Evolutionary conservation across 2,329 filamentous ascomycete genomes (phyloP), one percentile per base, ranked within the genome.

Genomic region (Orbilia ellipsospora): DNA sequence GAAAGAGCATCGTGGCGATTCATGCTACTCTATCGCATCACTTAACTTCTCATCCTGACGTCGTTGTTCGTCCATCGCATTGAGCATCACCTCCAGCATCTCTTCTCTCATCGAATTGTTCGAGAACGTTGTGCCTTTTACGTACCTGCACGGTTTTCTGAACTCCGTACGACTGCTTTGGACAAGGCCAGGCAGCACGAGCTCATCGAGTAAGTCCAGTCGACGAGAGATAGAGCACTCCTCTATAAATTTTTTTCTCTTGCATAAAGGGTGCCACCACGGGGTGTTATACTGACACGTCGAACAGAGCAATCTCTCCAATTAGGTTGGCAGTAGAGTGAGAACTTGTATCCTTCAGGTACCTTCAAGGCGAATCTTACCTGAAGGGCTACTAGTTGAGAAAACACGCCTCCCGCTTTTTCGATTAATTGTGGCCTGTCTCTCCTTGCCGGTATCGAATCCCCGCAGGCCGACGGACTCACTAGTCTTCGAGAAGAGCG

Each of bases 181-280:
- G 51, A 67, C 69, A 55, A 60, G 45, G 26, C 45, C 26, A 31
- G 55, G 42, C 45, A 36, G 10, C 51, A 18, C 44, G 55, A 60
- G 7, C 66, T 31, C 51, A 65, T 68, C 31, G 54, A 63, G 70
- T 74, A 74, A 67, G 70, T 74, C 70, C 42, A 74, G 56, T 50
- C 67, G 70, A 73, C 50, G 16, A 70, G 66, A 63, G 52, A 55
- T n/a, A 52, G 44, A 52, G 57, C 48, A 45, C 31, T 36, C 66
- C 61, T 63, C 66, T 20, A 16, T 40, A 64, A 40, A 52, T 64
- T 31, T 56, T 31, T 57, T 57, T 72, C 48, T 31, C 63, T 52
- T 74, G 70, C 70, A 74, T 67, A 31, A 52, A 57, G 63, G 60
- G 70, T 74, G 63, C 70, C 63, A 68, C 61, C 57, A 57, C 57